Conservation (phyloP, 192 early-diverging fungal genomes). For the Thoreauomyces humboldtii region DNA sequence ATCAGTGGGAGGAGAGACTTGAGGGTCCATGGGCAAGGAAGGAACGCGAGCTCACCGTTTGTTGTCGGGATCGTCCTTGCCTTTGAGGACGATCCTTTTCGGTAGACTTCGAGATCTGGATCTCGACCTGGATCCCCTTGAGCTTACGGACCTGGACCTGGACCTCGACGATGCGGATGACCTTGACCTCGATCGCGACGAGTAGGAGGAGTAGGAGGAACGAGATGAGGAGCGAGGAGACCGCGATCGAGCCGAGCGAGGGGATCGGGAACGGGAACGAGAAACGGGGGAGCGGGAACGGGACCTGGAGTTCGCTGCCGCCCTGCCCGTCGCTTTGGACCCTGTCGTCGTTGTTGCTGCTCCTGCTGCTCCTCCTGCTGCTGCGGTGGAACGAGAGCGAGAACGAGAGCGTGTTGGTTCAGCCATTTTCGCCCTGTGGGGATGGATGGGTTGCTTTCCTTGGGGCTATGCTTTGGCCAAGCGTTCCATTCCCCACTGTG, state of each 20-base stretch:
- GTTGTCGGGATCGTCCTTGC: slow-evolving; percentile 11
- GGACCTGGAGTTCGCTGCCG: not conserved
- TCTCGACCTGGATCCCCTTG: slow-evolving; percentile 7
- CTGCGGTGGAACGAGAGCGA: not conserved
- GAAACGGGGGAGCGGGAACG: slow-evolving; percentile 17
- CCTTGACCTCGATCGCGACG: not conserved
- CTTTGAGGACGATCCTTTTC: not conserved
- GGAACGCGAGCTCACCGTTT: not conserved
- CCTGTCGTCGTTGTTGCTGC: too few relatives aligned
- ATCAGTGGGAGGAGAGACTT: not conserved
- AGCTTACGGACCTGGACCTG: not conserved
- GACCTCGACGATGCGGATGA: not conserved
- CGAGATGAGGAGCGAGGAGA: not conserved
- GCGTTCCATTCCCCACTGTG: too few relatives aligned
- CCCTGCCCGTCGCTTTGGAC: too few relatives aligned
- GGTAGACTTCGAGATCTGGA: not conserved
- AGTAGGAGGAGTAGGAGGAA: not conserved
- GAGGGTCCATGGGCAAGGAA: not conserved
- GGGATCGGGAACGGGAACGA: slow-evolving; percentile 22
- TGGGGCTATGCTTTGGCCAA: too few relatives aligned
- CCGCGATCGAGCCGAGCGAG: slow-evolving; percentile 17
- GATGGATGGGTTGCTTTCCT: too few relatives aligned
- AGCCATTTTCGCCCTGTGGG: too few relatives aligned
- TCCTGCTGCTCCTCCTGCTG: too few relatives aligned
- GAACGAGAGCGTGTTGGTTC: not conserved